Evolutionary conservation across 1,284 basidiomycete genomes (phyloP).

Genomic region (Rhodotorula sp.): DNA sequence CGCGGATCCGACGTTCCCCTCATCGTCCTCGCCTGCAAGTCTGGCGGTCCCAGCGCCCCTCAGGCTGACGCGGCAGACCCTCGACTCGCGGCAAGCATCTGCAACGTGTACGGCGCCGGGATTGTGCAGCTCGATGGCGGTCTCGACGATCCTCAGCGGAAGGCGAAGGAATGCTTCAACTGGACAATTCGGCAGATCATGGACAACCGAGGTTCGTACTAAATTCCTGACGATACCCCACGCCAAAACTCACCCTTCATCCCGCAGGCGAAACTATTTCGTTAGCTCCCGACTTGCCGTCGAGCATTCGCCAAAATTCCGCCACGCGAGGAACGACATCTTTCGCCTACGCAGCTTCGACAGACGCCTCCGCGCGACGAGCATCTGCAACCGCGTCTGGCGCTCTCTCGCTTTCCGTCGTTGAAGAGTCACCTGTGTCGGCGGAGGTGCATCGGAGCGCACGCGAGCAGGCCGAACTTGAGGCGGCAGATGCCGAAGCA

Average conservation of each 20-base stretch:
- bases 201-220: slow-evolving; percentile 41
- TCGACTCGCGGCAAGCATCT: slow-evolving; percentile 40
- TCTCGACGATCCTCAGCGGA: slow-evolving; percentile 41
- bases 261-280: background rate
- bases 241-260: too few relatives aligned
- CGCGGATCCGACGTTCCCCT: slow-evolving; percentile 42
- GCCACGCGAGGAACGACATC: background rate
- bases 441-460: background rate
- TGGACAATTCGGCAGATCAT: slow-evolving; percentile 45
- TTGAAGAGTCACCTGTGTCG: slow-evolving; percentile 24
- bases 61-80: slow-evolving; percentile 39
- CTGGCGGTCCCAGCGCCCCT: background rate
- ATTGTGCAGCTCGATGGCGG: slow-evolving; percentile 47
- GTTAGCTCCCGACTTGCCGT: too few relatives aligned
- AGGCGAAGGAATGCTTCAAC: slow-evolving; percentile 45
- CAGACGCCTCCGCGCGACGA: background rate
- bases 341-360: background rate
- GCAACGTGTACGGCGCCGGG: slow-evolving; percentile 45
- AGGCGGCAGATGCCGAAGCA: background rate
- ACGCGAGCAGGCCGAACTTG: background rate
- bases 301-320: background rate
- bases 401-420: slow-evolving; percentile 15
- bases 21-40: slow-evolving; percentile 47
- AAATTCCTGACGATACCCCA: too few relatives aligned
- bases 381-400: background rate